These are phyloP conservation scores for Pyrrhoderma noxium DNA, from an alignment of 1,284 basidiomycete species.

Conservation along the genomic window DNA sequence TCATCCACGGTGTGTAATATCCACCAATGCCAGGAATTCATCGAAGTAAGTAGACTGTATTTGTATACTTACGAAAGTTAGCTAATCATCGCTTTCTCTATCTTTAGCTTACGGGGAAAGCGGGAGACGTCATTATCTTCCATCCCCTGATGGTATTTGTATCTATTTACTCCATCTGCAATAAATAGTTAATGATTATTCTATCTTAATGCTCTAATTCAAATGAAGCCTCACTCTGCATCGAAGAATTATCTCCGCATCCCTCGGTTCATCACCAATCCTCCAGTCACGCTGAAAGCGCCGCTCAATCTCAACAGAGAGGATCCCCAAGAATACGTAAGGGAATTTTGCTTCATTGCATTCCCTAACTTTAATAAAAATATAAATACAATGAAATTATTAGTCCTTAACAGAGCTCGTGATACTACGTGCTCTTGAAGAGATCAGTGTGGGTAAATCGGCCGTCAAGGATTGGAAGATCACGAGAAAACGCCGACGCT, in stretches of 20 bases:
- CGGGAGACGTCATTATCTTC: conserved; percentile 54
- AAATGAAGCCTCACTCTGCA: conserved; percentile 53
- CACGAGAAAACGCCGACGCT: conserved; percentile 24
- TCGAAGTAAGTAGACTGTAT: conserved; percentile 42
- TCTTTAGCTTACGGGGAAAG: conserved; percentile 38
- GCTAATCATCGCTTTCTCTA: no score
- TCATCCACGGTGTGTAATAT: conserved; percentile 32
- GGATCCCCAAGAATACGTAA: conserved; percentile 30
- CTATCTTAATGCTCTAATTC: no score
- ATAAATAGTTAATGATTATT: no score
- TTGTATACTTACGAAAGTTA: no score
- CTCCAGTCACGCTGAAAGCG: conserved; percentile 44
- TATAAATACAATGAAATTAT: neutral
- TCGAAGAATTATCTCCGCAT: conserved; percentile 48
- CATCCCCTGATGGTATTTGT: conserved; percentile 34
- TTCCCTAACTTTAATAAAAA: no score
- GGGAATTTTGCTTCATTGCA: no score
- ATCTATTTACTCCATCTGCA: no score
- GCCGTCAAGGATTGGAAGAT: conserved; percentile 27
- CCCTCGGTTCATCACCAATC: conserved; percentile 54
- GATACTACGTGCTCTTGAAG: conserved; percentile 21
- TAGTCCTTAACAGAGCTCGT: conserved; percentile 21
- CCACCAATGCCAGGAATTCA: conserved; percentile 37
- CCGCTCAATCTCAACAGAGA: conserved; percentile 47
- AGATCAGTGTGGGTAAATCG: conserved; percentile 24